Conservation (phyloP, 148 eudicot genomes). For the Rhododendron williamsianum region DNA sequence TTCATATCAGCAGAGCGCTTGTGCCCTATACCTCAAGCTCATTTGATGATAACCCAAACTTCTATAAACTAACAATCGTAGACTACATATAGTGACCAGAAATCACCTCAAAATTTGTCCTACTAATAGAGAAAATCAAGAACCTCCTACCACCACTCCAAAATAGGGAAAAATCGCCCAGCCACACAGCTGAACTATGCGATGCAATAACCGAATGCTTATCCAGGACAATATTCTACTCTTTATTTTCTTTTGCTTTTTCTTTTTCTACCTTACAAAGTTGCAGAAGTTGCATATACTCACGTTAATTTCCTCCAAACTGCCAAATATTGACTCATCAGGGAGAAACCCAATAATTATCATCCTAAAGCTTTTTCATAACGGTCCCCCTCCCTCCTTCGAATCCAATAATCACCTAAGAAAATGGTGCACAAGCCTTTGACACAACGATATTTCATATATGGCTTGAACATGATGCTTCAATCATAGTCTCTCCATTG, state of each 20-base stretch:
- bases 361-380: not conserved
- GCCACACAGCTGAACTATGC: not conserved
- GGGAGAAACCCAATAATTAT: not conserved
- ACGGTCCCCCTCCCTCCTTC: not conserved
- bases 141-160: not conserved
- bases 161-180: not conserved
- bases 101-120: conserved; percentile 13
- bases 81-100: not conserved
- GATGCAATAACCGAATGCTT: not conserved
- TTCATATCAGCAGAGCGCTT: not conserved
- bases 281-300: not conserved
- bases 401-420: conserved; percentile 11
- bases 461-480: conserved; percentile 9
- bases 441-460: not conserved
- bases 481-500: conserved; percentile 5
- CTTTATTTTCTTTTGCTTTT: not conserved
- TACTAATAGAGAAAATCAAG: not conserved
- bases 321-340: not conserved
- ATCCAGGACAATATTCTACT: not conserved
- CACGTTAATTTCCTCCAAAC: not conserved
- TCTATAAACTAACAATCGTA: not conserved
- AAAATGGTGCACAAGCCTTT: not conserved
- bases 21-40: not conserved
- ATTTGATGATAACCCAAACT: not conserved
- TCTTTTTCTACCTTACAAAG: not conserved